Evolutionary conservation across 1,139 yeast genomes (phyloP), one percentile per base, ranked within the genome.

Genomic region (Suhomyces wounanorum): DNA sequence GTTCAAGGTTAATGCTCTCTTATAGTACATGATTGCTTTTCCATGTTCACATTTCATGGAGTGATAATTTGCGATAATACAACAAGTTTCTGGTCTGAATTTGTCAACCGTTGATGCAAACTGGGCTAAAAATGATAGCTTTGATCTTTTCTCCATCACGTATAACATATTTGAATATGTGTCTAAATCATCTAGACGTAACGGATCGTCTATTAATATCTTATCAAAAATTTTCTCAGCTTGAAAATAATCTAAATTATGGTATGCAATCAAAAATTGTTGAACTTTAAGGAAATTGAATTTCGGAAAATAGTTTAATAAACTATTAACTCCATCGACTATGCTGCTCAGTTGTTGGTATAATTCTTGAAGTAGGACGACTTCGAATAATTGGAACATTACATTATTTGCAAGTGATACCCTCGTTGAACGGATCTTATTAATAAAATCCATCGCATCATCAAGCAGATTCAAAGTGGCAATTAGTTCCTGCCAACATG

Each of bases 11-110:
- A 95, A 72, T 0, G 99, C 99, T 50, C 98, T 77, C 61, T 91
- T 87, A 63, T 92, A 95, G 69, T 91, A 91, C 83, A 87, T 84
- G 52, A 95, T 90, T 0, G 99, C 96, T 68, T 89, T 89, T 65
- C 92, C 97, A 66, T 94, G 99, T 61, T 94, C 97, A 51, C 92
- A 89, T 59, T 88, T 86, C 69, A 95, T 80, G 43, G 97, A 89
- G 67, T 92, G 94, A 68, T 90, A 94, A 65, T 95, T 94, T 8
- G 98, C 99, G 31, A 92, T 78, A 21, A 94, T 88, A 61, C 97
- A 91, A 66, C 98, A 92, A 1, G 98, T 89, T 66, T 95, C 99
- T 0, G 98, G 95, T 48, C 97, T 78, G 65, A 89, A 90, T 61
- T 85, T 86, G 68, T 95, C 98, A 23, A 92, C 83, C 49, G 83